Base-by-base conservation (phyloP, 208 protist genomes). In the Leishmania amazonensis region DNA sequence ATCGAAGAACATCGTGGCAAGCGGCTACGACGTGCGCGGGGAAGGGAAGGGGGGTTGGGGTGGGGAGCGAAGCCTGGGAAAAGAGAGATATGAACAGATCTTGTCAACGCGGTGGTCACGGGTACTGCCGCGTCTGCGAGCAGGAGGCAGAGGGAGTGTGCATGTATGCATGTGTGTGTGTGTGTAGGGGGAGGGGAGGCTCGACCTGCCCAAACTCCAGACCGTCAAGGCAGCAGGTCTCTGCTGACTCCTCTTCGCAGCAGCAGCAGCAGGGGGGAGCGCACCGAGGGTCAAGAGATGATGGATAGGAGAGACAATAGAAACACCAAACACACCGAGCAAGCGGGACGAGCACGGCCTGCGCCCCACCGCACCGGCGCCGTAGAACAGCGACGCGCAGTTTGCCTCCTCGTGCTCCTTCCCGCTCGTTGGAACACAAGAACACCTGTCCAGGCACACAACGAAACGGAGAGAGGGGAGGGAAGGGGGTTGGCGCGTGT, bases 1-100 rank as follows among this genome's bases (percentile, higher is more conserved):
- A 84, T 96, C 92, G 84, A 89, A 88, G 76, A 94, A 91, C 88
- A 91, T 94, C 21, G 60, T 62, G n/a, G 28, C 42, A 21, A 47
- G 42, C 70, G 3, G 28, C 42, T 28, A 53, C 31, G 70, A 9
- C 24, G 21, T 11, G 7, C 24, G 47, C 45, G 70, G 45, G 45
- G 21, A 62, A n/a, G 28, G 11, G 71, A 9, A n/a, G 42, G 73
- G 17, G 15, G 28, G 49, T 31, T 31, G 65, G 2, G 31, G 35
- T 7, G 19, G 51, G 35, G 31, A 42, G 58, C 7, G 49, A 19
- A 62, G 31, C n/a, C 3, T 0, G 15, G n/a, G n/a, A 67, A 38
- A 31, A 15, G 15, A 67, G 3, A 31, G n/a, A 5, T 40, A 28
- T 35, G 24, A 19, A n/a, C 17, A 31, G 57, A 31, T n/a, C 60